phyloP scores from a whole-genome alignment of 2,329 filamentous ascomycete genomes.

The Diaporthe destruens region DNA sequence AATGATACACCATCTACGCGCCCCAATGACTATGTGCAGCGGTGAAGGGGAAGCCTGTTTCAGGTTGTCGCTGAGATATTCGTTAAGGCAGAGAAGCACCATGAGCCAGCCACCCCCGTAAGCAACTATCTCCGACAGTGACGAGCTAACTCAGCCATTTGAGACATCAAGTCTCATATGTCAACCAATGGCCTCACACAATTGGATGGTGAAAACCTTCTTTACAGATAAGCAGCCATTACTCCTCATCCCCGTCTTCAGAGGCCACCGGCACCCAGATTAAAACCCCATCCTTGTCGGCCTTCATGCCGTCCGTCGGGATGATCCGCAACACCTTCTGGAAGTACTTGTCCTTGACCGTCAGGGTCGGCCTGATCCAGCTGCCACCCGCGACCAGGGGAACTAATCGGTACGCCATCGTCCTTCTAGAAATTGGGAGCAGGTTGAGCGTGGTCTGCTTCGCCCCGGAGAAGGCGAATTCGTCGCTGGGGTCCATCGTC shows the following conservation, averaged over 20 bases:
- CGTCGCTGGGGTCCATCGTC: constrained; percentile 90
- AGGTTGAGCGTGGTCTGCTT: constrained; percentile 86
- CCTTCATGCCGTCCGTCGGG: constrained; percentile 79
- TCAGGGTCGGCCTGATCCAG: constrained; percentile 79
- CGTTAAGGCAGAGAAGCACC: background rate
- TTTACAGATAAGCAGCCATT: background rate
- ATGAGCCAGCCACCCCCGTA: background rate
- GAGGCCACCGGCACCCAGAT: constrained; percentile 68
- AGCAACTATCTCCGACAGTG: background rate
- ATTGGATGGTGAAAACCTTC: background rate
- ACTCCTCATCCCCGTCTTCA: constrained; percentile 41
- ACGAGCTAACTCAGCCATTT: background rate
- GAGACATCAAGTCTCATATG: background rate
- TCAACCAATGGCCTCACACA: background rate
- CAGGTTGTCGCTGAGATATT: background rate
- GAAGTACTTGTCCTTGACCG: constrained; percentile 91
- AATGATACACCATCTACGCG: background rate
- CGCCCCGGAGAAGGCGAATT: constrained; percentile 92
- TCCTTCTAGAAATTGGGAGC: constrained; percentile 82
- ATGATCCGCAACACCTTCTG: constrained; percentile 88
- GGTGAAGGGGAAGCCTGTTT: background rate
- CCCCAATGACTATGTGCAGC: background rate
- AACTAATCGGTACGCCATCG: constrained; percentile 79
- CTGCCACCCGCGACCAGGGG: constrained; percentile 70
- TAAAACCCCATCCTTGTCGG: constrained; percentile 73